phyloP scores from a whole-genome alignment of 2,329 filamentous ascomycete species.

The Neodidymelliopsis sp. region DNA sequence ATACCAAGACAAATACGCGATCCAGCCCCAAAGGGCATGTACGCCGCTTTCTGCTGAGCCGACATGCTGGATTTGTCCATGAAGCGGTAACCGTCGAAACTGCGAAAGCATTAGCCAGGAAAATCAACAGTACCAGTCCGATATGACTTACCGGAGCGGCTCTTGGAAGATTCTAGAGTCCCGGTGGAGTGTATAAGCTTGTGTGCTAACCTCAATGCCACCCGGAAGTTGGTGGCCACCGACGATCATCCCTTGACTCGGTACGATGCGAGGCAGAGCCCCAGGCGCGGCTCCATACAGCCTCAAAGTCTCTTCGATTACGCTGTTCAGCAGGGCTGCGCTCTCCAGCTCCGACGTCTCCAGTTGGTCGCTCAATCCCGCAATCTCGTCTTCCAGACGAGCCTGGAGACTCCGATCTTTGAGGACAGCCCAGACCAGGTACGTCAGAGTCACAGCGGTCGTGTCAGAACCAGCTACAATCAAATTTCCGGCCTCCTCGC shows the following conservation, averaged over 20 bases:
- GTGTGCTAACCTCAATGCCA: constrained; percentile 47
- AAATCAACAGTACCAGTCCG: neutral
- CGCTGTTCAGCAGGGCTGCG: constrained; percentile 44
- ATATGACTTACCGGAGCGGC: constrained; percentile 29
- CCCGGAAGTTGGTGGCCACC: constrained; percentile 47
- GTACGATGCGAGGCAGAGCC: constrained; percentile 46
- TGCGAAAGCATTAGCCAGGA: constrained; percentile 10
- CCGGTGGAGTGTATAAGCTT: constrained; percentile 51
- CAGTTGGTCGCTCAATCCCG: constrained; percentile 23
- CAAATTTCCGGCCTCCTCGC: constrained; percentile 39
- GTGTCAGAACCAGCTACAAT: constrained; percentile 48
- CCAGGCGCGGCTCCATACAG: constrained; percentile 48
- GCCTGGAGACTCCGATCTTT: constrained; percentile 28
- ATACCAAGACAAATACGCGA: constrained; percentile 72
- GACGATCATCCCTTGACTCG: constrained; percentile 43
- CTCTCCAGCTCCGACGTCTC: constrained; percentile 35
- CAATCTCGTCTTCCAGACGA: constrained; percentile 34
- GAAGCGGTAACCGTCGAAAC: constrained; percentile 45
- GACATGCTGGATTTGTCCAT: constrained; percentile 25
- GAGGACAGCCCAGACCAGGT: constrained; percentile 45
- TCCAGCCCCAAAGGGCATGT: constrained; percentile 72
- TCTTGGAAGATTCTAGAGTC: constrained; percentile 35
- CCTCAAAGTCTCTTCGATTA: constrained; percentile 51
- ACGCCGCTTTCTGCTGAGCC: constrained; percentile 57
- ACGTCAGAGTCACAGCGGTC: constrained; percentile 44